Base-by-base conservation (phyloP, 2,329 filamentous ascomycete genomes). In the Sporothrix dimorphospora region DNA sequence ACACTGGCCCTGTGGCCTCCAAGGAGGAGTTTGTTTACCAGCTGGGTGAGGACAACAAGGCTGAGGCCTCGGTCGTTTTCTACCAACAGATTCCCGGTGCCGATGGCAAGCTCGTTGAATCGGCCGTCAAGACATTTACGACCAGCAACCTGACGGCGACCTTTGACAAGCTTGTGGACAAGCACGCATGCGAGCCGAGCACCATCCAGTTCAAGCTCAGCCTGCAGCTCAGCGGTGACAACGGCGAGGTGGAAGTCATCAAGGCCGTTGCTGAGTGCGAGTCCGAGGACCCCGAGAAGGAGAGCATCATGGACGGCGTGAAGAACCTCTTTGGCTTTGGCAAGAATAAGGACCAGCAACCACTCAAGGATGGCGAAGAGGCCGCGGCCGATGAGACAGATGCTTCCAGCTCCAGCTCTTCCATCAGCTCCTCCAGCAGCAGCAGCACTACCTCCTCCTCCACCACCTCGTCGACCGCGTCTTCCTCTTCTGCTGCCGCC, bases 281-380 rank as follows among this genome's bases (percentile, higher is more conserved):
- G 79, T 88, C 91, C 34, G 92, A 97, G 69, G 87, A 86, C 4
- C 80, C 82, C 9, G 89, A 90, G 81, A 93, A 94, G 80, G 93
- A 92, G 75, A 90, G 91, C 69, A 88, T 98, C 66, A 92, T 98
- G 65, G 95, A 97, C 78, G 94, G 94, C 57, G 93, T 98, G 76
- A 99, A 99, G 86, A 97, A 94, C 75, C 88, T 98, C 74, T 97
- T 99, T 79, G 96, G 96, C 6, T 94, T 98, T 79, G 96, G 95
- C 34, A 92, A 92, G 78, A 72, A 73, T 27, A 94, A 93, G 83
- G 92, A 92, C 42, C 92, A 95, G 71, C 92, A 97, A 81, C 85
- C 87, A 5, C 79, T 97, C 45, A 92, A 91, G 66, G 85, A 84
- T 27, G 88, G 86, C 55, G 84, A 80, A 21, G 78, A 78, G 4